Percentiles rank a stretch among this genome's conserved stretches.
Evolutionary conservation across 2,329 filamentous ascomycete genomes (phyloP).

Genomic region (Epichloe aotearoae): DNA sequence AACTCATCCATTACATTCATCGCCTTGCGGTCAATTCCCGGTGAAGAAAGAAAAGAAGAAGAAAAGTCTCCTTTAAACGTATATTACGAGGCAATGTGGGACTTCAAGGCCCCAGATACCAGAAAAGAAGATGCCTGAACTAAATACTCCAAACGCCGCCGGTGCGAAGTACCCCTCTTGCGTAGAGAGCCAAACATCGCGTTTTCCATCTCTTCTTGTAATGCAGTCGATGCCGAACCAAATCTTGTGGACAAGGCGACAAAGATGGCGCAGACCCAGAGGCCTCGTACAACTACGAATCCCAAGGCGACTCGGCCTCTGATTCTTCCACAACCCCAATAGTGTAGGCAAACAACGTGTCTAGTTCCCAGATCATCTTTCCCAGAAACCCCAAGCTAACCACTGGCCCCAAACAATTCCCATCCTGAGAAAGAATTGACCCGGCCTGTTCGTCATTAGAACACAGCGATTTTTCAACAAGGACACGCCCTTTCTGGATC

Average conservation of each 20-base stretch:
- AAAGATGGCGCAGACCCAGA: background rate
- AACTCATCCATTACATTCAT: background rate
- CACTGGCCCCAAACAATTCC: background rate
- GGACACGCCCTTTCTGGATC: background rate
- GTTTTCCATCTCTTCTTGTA: conserved; percentile 1
- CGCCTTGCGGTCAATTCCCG: background rate
- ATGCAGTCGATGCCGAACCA: conserved; percentile 2
- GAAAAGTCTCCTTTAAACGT: background rate
- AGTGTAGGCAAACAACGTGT: background rate
- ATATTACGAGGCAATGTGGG: background rate
- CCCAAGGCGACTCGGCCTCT: background rate
- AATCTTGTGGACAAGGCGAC: background rate
- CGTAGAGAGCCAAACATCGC: background rate
- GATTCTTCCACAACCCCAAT: background rate
- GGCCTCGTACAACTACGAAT: conserved; percentile 1
- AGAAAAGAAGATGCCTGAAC: conserved; percentile 3
- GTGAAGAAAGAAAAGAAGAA: background rate
- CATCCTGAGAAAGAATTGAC: background rate
- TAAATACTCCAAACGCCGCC: conserved; percentile 6
- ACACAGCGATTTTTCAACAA: background rate
- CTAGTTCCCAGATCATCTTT: background rate
- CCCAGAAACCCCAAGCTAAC: background rate
- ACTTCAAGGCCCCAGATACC: background rate
- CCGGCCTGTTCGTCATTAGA: conserved; percentile 1
- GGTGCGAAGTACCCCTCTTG: background rate